Evolutionary conservation across 352 stramenopile genomes (phyloP).

Genomic region (Phytophthora aleatoria): DNA sequence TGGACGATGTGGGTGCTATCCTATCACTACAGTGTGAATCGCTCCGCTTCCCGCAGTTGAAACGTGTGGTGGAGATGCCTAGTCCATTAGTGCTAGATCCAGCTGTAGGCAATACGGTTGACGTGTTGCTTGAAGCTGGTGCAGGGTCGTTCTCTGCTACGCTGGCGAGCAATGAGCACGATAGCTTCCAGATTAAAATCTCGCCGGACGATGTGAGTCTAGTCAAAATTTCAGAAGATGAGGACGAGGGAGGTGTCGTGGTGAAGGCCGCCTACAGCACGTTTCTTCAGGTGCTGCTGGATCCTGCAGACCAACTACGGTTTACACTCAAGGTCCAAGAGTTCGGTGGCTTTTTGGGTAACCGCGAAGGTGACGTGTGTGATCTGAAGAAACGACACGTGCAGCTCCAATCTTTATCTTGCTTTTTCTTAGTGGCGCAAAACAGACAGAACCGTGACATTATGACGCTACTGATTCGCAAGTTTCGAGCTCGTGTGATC

Average conservation of each 20-base stretch:
- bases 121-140: conserved; percentile 72
- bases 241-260: conserved; percentile 66
- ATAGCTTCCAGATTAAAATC: conserved; percentile 88
- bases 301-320: conserved; percentile 62
- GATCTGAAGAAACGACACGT: conserved; percentile 52
- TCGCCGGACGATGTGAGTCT: conserved; percentile 49
- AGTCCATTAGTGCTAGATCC: conserved; percentile 58
- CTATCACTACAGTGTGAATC: conserved; percentile 70
- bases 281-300: conserved; percentile 75
- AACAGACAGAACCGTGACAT: conserved; percentile 85
- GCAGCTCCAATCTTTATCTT: conserved; percentile 57
- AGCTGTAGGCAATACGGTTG: conserved; percentile 67
- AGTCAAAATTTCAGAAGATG: conserved; percentile 77
- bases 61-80: conserved; percentile 59
- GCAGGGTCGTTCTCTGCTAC: conserved; percentile 80
- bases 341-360: conserved; percentile 73
- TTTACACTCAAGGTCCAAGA: conserved; percentile 84
- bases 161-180: conserved; percentile 73
- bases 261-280: conserved; percentile 54
- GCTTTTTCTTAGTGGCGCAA: conserved; percentile 78
- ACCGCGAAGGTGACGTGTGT: conserved; percentile 61
- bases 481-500: conserved; percentile 64
- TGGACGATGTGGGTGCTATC: conserved; percentile 67
- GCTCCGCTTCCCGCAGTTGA: conserved; percentile 63
- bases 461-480: conserved; percentile 68